Evolutionary conservation across 352 stramenopile species (phyloP), one percentile per base, ranked within the genome.

Genomic region (Phytophthora foliorum): DNA sequence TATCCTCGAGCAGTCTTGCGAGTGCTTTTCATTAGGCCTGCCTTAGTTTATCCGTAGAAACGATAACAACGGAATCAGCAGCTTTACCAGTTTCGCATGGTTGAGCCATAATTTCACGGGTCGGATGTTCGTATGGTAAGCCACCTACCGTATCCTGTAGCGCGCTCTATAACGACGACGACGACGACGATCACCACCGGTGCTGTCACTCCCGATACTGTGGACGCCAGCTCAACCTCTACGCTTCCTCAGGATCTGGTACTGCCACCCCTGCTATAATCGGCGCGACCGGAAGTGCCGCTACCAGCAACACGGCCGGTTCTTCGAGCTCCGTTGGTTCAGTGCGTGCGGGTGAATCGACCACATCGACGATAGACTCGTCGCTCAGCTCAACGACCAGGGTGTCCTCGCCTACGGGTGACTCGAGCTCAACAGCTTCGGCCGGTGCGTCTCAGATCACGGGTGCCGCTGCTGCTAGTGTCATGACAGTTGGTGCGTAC

Each of bases 381-480:
- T 63, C 67, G 8, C 11, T 39, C 5, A 34, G 27, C 29, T 55
- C 57, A 1, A 10, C 64, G 21, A 45, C 34, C 13, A 50, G 27
- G 2, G 44, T 36, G 29, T 66, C 61, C 9, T 74, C 67, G 16
- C 59, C 60, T 10, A 52, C 67, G 4, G 42, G 27, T 0, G 50
- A 63, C 6, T 59, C 42, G 4, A 63, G 31, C 31, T 42, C n/a
- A 17, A 57, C 49, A 9, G 41, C 46, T 3, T 74, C 66, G 22
- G 70, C 53, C 25, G 67, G 32, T 46, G 60, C 67, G 2, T 45
- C 60, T 58, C 67, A 67, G 49, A 29, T 74, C 49, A 67, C 54
- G 9, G 58, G 58, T 1, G 58, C 58, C 22, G 48, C 36, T 27
- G 49, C 49, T 17, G 61, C 60, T 14, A 55, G 54, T 3, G 54